Evolutionary conservation across 768 basidiomycete genomes (phyloP), one percentile per base, ranked within the genome.

Genomic region (Suillus paluster): DNA sequence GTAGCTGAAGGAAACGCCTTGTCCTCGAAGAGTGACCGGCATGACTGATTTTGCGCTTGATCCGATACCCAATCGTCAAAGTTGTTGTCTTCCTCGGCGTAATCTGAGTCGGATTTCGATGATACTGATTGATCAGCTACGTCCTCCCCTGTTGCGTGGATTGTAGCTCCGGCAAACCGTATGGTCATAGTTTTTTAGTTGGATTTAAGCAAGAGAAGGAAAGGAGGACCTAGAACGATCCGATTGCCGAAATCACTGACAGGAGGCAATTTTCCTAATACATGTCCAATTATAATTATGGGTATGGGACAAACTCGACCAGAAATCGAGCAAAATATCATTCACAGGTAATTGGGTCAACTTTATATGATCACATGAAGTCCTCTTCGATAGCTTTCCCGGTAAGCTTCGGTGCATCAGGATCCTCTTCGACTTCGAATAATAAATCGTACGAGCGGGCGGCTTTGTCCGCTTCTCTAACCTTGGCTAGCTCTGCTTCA

Each of bases 31-130:
- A 96, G 82, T 0, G 94, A 94, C 67, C 74, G 79, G 73, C 89
- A 92, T 11, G 84, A 71, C 50, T 78, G 81, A 48, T 79, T 79
- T 54, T 73, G 73, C 46, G 77, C 77, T 21, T 87, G 86, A 74
- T 92, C 91, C 17, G 89, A 90, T 14, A 85, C 78, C 92, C 91
- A 94, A 70, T 92, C 92, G 53, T 90, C 89, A 81, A 88, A 93
- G 58, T 80, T 87, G 64, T 90, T 79, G 42, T 92, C 89, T n/a
- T 78, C 75, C 23, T 77, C 73, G 8, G 64, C 54, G 33, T 68
- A 67, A 30, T 70, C 67, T 0, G 66, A 67, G 27, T 72, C 70
- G 5, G 70, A 69, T 41, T 50, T 41, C 0, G 75, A 74, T 23
- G 70, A 66, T 2, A 58, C 15, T 8, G 65, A 42, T 34, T 25